Percentiles rank a stretch among this genome's conserved stretches.
Evolutionary conservation across 106 monocot species (phyloP).

Genomic region (Dendrobium huoshanense): DNA sequence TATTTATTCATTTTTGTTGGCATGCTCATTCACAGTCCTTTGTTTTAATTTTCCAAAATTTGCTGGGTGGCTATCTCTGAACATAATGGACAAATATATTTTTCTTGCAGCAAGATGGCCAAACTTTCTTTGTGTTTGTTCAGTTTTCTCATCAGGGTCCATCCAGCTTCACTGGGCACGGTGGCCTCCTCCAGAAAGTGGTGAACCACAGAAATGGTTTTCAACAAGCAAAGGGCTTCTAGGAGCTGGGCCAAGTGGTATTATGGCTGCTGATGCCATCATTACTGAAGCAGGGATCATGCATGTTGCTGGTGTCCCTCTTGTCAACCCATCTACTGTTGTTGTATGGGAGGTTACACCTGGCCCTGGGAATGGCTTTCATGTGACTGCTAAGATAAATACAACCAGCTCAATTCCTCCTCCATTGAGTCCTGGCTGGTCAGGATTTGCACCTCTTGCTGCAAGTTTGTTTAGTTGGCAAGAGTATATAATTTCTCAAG

Average conservation of each 20-base stretch:
- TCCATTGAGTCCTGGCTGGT: slow-evolving; percentile 73
- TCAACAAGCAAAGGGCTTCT: slow-evolving; percentile 95
- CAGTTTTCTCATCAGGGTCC: slow-evolving; percentile 97
- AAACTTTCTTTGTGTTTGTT: slow-evolving; percentile 91
- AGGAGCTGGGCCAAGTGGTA: slow-evolving; percentile 97
- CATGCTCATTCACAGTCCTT: not conserved
- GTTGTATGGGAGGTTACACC: slow-evolving; percentile 99
- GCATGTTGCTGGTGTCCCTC: slow-evolving; percentile 97
- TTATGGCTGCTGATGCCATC: slow-evolving; percentile 99
- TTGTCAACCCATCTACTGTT: slow-evolving; percentile 97
- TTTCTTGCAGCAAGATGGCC: slow-evolving; percentile 83
- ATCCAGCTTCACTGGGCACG: slow-evolving; percentile 97
- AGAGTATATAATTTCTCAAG: slow-evolving; percentile 69
- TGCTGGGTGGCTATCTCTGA: not conserved
- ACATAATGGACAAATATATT: not conserved
- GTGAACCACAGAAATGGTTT: slow-evolving; percentile 63
- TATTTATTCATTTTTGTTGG: not conserved
- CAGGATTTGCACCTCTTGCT: slow-evolving; percentile 77
- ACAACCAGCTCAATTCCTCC: slow-evolving; percentile 43
- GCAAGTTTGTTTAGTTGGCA: slow-evolving; percentile 83
- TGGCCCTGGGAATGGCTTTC: slow-evolving; percentile 86
- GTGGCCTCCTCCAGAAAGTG: slow-evolving; percentile 66
- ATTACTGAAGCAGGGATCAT: slow-evolving; percentile 85
- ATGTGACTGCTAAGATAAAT: slow-evolving; percentile 59
- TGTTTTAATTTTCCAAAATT: not conserved